A percentile compares a stretch with the other conserved stretches of the same genome.
Evolutionary conservation across 768 basidiomycete species (phyloP).

Genomic region (Hygrophoropsis aurantiaca): DNA sequence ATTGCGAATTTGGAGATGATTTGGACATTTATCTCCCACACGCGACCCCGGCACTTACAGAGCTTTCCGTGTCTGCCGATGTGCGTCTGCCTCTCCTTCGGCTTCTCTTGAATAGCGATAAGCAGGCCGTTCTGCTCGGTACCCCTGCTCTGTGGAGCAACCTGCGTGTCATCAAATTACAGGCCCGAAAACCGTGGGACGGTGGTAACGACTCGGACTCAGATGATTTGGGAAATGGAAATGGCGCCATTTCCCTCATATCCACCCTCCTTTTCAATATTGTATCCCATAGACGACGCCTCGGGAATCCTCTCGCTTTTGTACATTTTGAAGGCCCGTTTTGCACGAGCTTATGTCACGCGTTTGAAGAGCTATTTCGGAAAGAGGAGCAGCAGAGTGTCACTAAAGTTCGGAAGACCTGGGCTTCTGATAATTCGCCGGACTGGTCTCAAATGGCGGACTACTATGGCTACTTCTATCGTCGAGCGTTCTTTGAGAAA

Average conservation of each 20-base stretch:
- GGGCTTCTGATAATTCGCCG: slow-evolving; percentile 11
- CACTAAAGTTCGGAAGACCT: slow-evolving; percentile 15
- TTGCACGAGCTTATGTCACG: slow-evolving; percentile 24
- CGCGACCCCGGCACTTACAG: slow-evolving; percentile 32
- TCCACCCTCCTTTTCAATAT: slow-evolving; percentile 32
- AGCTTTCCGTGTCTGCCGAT: slow-evolving; percentile 33
- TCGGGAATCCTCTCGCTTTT: slow-evolving; percentile 23
- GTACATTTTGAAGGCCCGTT: slow-evolving; percentile 26
- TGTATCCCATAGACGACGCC: slow-evolving; percentile 28
- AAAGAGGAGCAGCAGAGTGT: slow-evolving; percentile 27
- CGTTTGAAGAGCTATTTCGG: slow-evolving; percentile 19
- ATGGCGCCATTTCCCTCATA: slow-evolving; percentile 24
- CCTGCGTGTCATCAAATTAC: slow-evolving; percentile 28
- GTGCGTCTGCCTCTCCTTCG: slow-evolving; percentile 31
- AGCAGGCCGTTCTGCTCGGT: slow-evolving; percentile 31
- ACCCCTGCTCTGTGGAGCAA: slow-evolving; percentile 31
- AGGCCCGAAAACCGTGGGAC: slow-evolving; percentile 27
- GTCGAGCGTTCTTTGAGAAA: slow-evolving; percentile 28
- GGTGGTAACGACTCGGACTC: slow-evolving; percentile 31
- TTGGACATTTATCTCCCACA: slow-evolving; percentile 33
- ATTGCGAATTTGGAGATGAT: slow-evolving; percentile 34
- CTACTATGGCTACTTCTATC: slow-evolving; percentile 32
- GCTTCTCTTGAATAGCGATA: slow-evolving; percentile 32
- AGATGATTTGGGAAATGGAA: slow-evolving; percentile 29
- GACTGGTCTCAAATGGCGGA: slow-evolving; percentile 27